A percentile compares a stretch with the other conserved stretches of the same genome.
Conservation (phyloP, 805 yeast species). For the Kluyveromyces aestuarii region DNA sequence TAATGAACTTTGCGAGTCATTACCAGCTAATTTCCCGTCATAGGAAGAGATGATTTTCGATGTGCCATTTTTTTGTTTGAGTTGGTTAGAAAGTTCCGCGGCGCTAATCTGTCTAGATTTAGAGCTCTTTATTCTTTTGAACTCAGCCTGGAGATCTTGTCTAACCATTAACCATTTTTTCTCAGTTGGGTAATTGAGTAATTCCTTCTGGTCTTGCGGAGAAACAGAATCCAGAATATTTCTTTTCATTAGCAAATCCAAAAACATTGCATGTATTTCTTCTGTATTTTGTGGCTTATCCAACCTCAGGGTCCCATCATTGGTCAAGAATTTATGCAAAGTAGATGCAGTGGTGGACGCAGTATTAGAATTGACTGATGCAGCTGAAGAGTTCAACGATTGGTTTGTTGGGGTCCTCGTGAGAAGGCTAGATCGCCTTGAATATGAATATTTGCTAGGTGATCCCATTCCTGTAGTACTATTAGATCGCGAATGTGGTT, state of each 20-base stretch:
- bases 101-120: constrained; percentile 7
- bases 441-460: constrained; percentile 21
- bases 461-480: constrained; percentile 8
- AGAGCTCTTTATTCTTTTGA: constrained; percentile 42
- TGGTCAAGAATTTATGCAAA: constrained; percentile 19
- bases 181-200: constrained; percentile 63
- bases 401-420: constrained; percentile 23
- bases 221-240: constrained; percentile 62
- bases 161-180: constrained; percentile 88
- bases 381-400: constrained; percentile 15
- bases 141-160: constrained; percentile 76
- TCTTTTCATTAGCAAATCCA: constrained; percentile 72
- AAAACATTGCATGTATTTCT: constrained; percentile 66
- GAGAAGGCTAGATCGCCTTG: constrained; percentile 12
- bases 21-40: constrained; percentile 3
- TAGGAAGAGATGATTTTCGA: constrained; percentile 3
- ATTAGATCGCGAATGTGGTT: constrained; percentile 6
- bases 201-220: constrained; percentile 62
- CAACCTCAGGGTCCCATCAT: constrained; percentile 30
- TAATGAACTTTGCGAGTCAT: constrained; percentile 18
- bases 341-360: constrained; percentile 8
- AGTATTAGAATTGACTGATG: constrained; percentile 22
- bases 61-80: constrained; percentile 1
- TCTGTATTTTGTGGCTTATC: constrained; percentile 60
- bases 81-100: neutral